Evolutionary conservation across 1,139 yeast species (phyloP), one percentile per base, ranked within the genome.

Genomic region (Martiniozyma asiatica): DNA sequence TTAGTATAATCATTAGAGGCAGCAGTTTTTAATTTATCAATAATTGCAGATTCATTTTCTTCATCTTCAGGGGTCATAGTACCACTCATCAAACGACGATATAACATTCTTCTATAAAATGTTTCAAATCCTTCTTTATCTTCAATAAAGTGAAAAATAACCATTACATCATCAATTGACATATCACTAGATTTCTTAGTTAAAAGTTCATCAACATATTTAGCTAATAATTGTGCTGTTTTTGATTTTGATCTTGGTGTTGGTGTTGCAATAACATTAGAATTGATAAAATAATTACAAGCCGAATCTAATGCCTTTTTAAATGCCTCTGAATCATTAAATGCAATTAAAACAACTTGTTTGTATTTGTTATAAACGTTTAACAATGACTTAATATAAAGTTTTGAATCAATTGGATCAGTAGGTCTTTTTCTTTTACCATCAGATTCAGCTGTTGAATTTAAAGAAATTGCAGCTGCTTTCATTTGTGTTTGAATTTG

Each of bases 41-140:
- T 82, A 44, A 92, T 77, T 37, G 73, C 61, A 43, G 84, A 92
- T 58, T 92, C 99, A 24, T 48, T 43, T 39, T 85, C 76, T 44
- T 74, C 84, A 40, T 76, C 85, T 35, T 75, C 80, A 17, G 92
- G 77, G 20, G 84, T 73, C 26, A 94, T 77, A 20, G 84, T 76
- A 36, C 82, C 79, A 49, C 80, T 78, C 43, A 89, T 87, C 41
- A 92, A 68, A 50, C 99, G 72, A 52, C 79, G 80, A 6, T 97
- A 93, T 44, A 92, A 65, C 49, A 79, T 64, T 44, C 96, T 73
- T 53, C 97, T 75, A 56, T 89, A 92, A 57, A 81, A 81, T 43
- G 78, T 81, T 58, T 89, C 98, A 56, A 92, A 92, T 24, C 92
- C 81, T 60, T 92, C 98, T 54, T 87, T 87, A 53, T 89, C 97